These are phyloP conservation scores for Sugiyamaella castrensis DNA, from an alignment of 1,139 yeast genomes.

Conservation along the genomic window DNA sequence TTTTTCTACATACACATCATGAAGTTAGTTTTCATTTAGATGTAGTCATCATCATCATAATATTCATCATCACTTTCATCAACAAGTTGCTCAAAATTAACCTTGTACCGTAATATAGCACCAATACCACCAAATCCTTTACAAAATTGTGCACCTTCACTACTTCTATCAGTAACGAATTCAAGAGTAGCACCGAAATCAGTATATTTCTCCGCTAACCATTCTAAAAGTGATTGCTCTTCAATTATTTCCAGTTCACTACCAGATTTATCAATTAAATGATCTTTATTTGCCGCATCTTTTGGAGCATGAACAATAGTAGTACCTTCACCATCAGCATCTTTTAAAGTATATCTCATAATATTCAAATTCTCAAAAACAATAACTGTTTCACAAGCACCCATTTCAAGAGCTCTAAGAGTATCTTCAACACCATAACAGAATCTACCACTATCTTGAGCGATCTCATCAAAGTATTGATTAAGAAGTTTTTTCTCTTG, in stretches of 20 bases:
- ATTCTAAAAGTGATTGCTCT: slow-evolving; percentile 84
- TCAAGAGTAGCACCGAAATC: slow-evolving; percentile 92
- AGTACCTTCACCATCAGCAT: slow-evolving; percentile 68
- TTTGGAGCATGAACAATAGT: slow-evolving; percentile 69
- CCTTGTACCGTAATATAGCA: slow-evolving; percentile 91
- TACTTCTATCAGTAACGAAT: slow-evolving; percentile 92
- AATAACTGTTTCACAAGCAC: slow-evolving; percentile 90
- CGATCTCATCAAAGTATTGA: slow-evolving; percentile 90
- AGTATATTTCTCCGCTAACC: slow-evolving; percentile 96
- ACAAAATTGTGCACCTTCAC: slow-evolving; percentile 98
- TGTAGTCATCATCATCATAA: slow-evolving; percentile 57
- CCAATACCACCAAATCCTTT: slow-evolving; percentile 99
- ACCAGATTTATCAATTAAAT: slow-evolving; percentile 78
- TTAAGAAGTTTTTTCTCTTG: slow-evolving; percentile 96
- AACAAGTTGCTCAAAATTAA: slow-evolving; percentile 89
- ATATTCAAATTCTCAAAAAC: slow-evolving; percentile 90
- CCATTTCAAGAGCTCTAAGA: slow-evolving; percentile 89
- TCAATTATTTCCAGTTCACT: slow-evolving; percentile 81
- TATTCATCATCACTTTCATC: slow-evolving; percentile 91
- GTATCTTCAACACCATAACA: slow-evolving; percentile 98
- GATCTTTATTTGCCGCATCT: slow-evolving; percentile 57
- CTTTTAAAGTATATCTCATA: slow-evolving; percentile 79
- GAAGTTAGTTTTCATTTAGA: slow-evolving; percentile 15
- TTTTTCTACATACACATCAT: not conserved
- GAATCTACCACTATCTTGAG: slow-evolving; percentile 94